phyloP scores from a whole-genome alignment of 208 protist species.

The Acanthamoeba healyi region DNA sequence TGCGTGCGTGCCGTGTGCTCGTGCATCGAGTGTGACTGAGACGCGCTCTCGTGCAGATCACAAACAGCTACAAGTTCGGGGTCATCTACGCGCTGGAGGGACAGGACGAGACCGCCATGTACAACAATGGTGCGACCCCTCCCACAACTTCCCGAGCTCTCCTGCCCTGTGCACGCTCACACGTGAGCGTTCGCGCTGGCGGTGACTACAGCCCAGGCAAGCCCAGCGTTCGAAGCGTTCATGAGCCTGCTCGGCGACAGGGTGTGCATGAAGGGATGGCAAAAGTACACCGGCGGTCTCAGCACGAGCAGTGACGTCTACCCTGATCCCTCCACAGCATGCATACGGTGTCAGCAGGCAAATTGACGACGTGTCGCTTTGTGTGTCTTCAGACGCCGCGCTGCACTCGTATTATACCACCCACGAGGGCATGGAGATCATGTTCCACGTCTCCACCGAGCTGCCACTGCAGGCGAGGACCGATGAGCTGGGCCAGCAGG shows the following conservation, averaged over 20 bases:
- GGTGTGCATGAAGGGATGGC: conserved; percentile 3
- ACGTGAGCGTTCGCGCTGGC: background rate
- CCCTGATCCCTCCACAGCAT: no score
- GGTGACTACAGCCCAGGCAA: background rate
- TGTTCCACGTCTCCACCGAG: conserved; percentile 50
- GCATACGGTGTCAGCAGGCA: no score
- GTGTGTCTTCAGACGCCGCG: no score
- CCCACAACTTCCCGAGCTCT: background rate
- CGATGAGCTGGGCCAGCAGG: conserved; percentile 32
- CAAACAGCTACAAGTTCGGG: background rate
- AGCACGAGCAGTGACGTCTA: background rate
- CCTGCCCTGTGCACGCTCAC: no score
- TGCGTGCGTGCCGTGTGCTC: no score
- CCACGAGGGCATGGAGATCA: no score
- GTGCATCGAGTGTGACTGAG: no score
- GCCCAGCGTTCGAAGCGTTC: conserved; percentile 13
- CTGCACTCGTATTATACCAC: no score
- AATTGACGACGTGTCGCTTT: no score
- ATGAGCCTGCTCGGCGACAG: background rate
- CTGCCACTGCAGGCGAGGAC: background rate
- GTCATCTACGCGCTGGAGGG: conserved; percentile 44
- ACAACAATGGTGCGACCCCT: conserved; percentile 18
- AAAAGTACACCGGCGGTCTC: background rate
- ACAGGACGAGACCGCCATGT: conserved; percentile 61
- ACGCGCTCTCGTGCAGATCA: background rate